Evolutionary conservation across 768 basidiomycete genomes (phyloP).

Genomic region (Mycena olivaceomarginata): DNA sequence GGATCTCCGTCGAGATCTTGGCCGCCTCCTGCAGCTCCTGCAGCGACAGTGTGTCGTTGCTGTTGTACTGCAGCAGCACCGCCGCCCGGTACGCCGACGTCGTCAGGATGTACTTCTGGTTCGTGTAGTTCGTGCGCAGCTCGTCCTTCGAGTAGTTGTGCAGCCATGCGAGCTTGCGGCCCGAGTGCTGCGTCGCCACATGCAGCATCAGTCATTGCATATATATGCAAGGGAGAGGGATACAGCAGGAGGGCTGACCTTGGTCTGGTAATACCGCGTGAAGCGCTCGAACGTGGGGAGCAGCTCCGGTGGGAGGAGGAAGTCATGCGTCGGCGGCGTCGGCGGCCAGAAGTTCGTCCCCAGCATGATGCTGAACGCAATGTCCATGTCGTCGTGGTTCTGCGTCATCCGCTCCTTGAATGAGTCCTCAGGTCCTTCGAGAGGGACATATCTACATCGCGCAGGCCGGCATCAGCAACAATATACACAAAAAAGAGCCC

Average conservation of each 20-base stretch:
- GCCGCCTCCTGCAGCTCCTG: slow-evolving; percentile 42
- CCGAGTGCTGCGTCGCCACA: slow-evolving; percentile 82
- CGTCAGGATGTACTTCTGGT: slow-evolving; percentile 97
- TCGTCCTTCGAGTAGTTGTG: slow-evolving; percentile 99
- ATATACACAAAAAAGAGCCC: slow-evolving; percentile 57
- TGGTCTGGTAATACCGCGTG: slow-evolving; percentile 89
- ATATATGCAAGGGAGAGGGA: too few relatives aligned
- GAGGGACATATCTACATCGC: slow-evolving; percentile 87
- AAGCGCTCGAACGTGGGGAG: slow-evolving; percentile 94
- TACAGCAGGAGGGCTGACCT: slow-evolving; percentile 11
- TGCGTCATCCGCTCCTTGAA: slow-evolving; percentile 96
- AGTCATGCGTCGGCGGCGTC: slow-evolving; percentile 88
- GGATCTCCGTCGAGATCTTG: slow-evolving; percentile 38
- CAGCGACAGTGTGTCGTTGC: slow-evolving; percentile 81
- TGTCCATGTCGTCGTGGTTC: slow-evolving; percentile 86
- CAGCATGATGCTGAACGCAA: slow-evolving; percentile 95
- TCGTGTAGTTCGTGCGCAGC: slow-evolving; percentile 92
- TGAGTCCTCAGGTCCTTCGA: slow-evolving; percentile 95
- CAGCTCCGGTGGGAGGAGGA: slow-evolving; percentile 92
- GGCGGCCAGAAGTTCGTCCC: slow-evolving; percentile 99
- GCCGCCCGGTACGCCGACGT: slow-evolving; percentile 96
- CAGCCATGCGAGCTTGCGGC: slow-evolving; percentile 98
- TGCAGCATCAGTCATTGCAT: background rate
- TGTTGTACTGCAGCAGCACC: slow-evolving; percentile 95
- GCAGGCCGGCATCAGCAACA: background rate